Percentiles rank a stretch among this genome's conserved stretches.
These are phyloP conservation scores for Trichoderma erinaceum DNA, from an alignment of 495 filamentous ascomycete species.

Conservation along the genomic window DNA sequence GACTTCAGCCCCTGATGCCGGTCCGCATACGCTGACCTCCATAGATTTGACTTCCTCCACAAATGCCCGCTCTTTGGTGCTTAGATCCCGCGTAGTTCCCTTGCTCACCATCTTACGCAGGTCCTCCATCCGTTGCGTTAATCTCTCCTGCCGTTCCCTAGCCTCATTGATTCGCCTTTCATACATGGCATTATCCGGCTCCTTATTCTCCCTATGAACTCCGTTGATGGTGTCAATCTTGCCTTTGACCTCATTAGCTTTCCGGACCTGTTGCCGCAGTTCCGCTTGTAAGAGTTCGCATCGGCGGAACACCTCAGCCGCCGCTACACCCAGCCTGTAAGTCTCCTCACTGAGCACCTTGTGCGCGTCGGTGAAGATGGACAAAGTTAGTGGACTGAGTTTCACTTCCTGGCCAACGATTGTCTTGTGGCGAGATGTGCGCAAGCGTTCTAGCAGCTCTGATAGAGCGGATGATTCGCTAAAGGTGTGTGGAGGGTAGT, in stretches of 20 bases:
- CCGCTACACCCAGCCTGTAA: conserved; percentile 61
- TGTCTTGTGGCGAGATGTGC: conserved; percentile 52
- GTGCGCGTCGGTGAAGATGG: conserved; percentile 71
- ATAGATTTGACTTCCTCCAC: conserved; percentile 55
- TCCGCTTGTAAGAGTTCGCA: conserved; percentile 68
- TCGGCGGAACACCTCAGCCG: conserved; percentile 73
- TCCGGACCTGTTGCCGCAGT: conserved; percentile 62
- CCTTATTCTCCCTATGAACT: conserved; percentile 46
- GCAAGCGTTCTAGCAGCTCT: conserved; percentile 54
- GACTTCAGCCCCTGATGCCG: conserved; percentile 24
- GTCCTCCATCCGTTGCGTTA: conserved; percentile 57
- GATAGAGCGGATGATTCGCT: conserved; percentile 54
- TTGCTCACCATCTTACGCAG: conserved; percentile 54
- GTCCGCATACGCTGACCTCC: conserved; percentile 37
- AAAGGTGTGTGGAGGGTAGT: conserved; percentile 61
- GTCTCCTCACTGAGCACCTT: conserved; percentile 69
- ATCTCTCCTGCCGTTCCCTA: conserved; percentile 50
- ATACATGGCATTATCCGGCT: conserved; percentile 46
- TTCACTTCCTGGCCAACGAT: conserved; percentile 64
- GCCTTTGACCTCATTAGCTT: conserved; percentile 58
- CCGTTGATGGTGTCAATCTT: conserved; percentile 61
- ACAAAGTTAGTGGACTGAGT: conserved; percentile 67
- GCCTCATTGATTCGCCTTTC: conserved; percentile 56
- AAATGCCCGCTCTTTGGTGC: conserved; percentile 67
- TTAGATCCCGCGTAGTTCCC: conserved; percentile 57